Conservation (phyloP, 2,329 filamentous ascomycete species). For the Colletotrichum theobromicola region DNA sequence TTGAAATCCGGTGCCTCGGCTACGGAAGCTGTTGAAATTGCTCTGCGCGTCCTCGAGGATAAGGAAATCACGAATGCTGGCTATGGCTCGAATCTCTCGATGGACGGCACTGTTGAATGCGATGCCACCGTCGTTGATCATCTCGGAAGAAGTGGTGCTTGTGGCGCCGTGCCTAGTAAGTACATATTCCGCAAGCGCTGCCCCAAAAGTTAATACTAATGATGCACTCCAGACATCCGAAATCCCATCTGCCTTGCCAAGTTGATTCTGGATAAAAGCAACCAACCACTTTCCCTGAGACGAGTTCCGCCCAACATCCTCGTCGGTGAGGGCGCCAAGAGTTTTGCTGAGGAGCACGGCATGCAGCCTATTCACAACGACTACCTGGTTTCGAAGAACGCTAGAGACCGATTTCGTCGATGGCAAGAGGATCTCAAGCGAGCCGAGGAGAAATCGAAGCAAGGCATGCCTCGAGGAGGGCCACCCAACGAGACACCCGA, state of each 20-base stretch:
- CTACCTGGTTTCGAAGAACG: conserved; percentile 78
- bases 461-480: conserved; percentile 24
- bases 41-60: conserved; percentile 88
- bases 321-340: conserved; percentile 81
- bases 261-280: conserved; percentile 79
- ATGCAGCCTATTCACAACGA: conserved; percentile 78
- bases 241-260: conserved; percentile 92
- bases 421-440: conserved; percentile 79
- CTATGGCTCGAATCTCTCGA: conserved; percentile 91
- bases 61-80: conserved; percentile 96
- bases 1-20: conserved; percentile 80
- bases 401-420: conserved; percentile 77
- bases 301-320: conserved; percentile 93
- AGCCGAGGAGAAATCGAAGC: conserved; percentile 54
- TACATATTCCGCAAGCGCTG: conserved; percentile 22
- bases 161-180: conserved; percentile 88
- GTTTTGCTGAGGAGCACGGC: conserved; percentile 83
- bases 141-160: conserved; percentile 87
- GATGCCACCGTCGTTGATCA: conserved; percentile 95
- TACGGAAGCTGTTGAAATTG: conserved; percentile 87
- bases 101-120: conserved; percentile 90
- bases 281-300: conserved; percentile 77
- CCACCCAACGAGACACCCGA: conserved; percentile 26
- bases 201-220: neutral
- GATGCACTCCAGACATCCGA: conserved; percentile 71